Percentiles rank a stretch among this genome's conserved stretches.
These are phyloP conservation scores for Podaxis sp. DNA, from an alignment of 768 basidiomycete species.

Conservation along the genomic window DNA sequence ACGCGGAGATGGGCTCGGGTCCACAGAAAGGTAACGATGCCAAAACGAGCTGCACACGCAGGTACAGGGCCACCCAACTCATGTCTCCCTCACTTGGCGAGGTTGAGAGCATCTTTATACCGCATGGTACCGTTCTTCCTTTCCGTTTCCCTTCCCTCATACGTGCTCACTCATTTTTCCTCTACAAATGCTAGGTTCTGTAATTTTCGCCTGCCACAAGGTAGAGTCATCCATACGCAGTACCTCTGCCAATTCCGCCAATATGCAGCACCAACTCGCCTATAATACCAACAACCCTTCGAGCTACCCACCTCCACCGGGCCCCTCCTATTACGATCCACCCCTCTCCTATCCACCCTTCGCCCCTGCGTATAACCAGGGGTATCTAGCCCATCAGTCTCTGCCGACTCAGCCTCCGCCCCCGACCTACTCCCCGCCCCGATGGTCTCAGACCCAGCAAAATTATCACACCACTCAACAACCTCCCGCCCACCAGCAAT, in stretches of 20 bases:
- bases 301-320: slow-evolving; percentile 31
- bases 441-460: slow-evolving; percentile 35
- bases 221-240: slow-evolving; percentile 45
- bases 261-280: slow-evolving; percentile 43
- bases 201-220: slow-evolving; percentile 77
- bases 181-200: slow-evolving; percentile 43
- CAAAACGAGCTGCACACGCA: slow-evolving; percentile 83
- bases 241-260: slow-evolving; percentile 34
- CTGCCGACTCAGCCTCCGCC: slow-evolving; percentile 29
- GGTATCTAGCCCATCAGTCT: slow-evolving; percentile 32
- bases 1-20: slow-evolving; percentile 58
- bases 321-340: slow-evolving; percentile 42
- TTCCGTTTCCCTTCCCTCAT: slow-evolving; percentile 24
- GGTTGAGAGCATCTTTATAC: slow-evolving; percentile 87
- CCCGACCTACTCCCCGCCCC: slow-evolving; percentile 38
- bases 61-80: slow-evolving; percentile 72
- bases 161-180: slow-evolving; percentile 22
- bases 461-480: background rate
- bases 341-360: slow-evolving; percentile 33
- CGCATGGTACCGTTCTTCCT: slow-evolving; percentile 63
- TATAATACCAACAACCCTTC: slow-evolving; percentile 30
- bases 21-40: slow-evolving; percentile 58
- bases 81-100: slow-evolving; percentile 58
- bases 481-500: slow-evolving; percentile 4
- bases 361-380: slow-evolving; percentile 36